Percentiles rank a stretch among this genome's conserved stretches.
Evolutionary conservation across 2,329 filamentous ascomycete species (phyloP).

Genomic region (Fusarium sp.): DNA sequence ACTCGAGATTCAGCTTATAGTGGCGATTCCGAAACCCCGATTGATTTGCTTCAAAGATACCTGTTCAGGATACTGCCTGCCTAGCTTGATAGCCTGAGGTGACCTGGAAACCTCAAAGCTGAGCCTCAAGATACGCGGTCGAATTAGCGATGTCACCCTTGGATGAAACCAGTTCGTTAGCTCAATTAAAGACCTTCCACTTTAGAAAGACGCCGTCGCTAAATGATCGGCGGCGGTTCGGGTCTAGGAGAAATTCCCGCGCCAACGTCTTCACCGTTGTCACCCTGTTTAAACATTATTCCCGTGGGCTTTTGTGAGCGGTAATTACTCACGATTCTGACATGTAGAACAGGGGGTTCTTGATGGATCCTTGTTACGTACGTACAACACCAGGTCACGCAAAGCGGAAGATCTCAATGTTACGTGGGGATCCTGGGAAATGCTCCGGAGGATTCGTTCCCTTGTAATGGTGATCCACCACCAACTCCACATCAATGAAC

Average conservation of each 20-base stretch:
- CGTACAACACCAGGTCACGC: not conserved
- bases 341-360: too few relatives aligned
- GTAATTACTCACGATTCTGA: not conserved
- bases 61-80: too few relatives aligned
- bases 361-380: slow-evolving; percentile 1
- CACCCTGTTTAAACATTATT: not conserved
- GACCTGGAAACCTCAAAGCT: not conserved
- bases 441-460: not conserved
- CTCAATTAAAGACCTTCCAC: not conserved
- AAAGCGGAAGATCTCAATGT: slow-evolving; percentile 27
- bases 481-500: slow-evolving; percentile 5
- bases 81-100: too few relatives aligned
- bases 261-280: not conserved
- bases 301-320: not conserved
- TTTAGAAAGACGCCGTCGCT: slow-evolving; percentile 1
- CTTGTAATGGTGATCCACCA: slow-evolving; percentile 1
- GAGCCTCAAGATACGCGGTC: not conserved
- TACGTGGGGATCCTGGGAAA: slow-evolving; percentile 26
- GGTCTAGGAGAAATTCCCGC: not conserved
- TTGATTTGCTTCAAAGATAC: too few relatives aligned
- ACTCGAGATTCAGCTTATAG: not conserved
- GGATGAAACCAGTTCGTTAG: not conserved
- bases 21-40: not conserved
- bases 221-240: slow-evolving; percentile 3
- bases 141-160: not conserved